Base-by-base conservation (phyloP, 2,329 filamentous ascomycete genomes). In the Sarocladium oryzae region DNA sequence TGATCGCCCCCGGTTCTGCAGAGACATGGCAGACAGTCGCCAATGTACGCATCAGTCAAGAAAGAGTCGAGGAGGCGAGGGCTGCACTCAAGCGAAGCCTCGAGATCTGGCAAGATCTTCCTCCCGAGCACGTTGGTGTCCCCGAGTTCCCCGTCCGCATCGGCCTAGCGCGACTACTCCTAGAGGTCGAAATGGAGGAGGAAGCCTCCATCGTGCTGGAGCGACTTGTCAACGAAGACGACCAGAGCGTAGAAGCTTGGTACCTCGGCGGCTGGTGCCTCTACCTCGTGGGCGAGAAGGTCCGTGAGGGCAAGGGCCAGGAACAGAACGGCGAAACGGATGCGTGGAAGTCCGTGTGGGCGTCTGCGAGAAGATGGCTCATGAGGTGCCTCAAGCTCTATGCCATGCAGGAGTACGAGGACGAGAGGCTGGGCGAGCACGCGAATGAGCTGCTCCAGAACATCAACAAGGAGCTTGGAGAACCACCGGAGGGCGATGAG, bases 1-100 rank as follows among this genome's bases (percentile, higher is more conserved):
- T 95, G 60, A 81, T 95, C 55, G 88, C 88, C 53, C 90, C 92
- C 3, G 79, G 85, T 51, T 85, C 82, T 51, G 81, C 91, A 3
- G 92, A 96, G 69, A 88, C 90, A n/a, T 83, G 96, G 72, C 93
- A 99, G 71, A 97, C 93, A 7, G 78, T 97, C 30, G 93, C 93
- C 50, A 96, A 89, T 55, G 87, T 99, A 56, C 80, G 93, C 59
- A 92, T 99, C 65, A 96, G 90, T 52, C 95, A 99, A 69, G 68
- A 81, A 55, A 80, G 88, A 55, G 68, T 78, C 18, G 87, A 88
- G 7, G 93, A 99, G 63, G 93, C 93, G 1, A 79, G 78, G 59
- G 81, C 84, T 11, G 90, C 92, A 9, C 75, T 99, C 55, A 78
- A 76, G 61, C 78, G 88, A 58, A 96, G 92, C 66, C 73, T 97